Evolutionary conservation across 257 asterid genomes (phyloP).

Genomic region (Echium plantagineum): DNA sequence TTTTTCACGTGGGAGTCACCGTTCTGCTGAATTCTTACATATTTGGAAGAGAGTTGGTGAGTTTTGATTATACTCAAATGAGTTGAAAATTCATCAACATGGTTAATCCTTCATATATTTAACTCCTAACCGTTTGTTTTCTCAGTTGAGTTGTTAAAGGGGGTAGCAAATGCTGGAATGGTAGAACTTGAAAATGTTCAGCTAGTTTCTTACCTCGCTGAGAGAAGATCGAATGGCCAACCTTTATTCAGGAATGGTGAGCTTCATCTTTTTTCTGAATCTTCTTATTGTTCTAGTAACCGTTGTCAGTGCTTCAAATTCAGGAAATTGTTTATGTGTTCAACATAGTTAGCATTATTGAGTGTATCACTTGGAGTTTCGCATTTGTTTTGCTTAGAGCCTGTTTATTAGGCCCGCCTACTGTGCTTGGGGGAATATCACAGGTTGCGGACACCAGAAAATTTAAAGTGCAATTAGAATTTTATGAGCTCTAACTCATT

Average conservation of each 20-base stretch:
- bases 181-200: constrained; percentile 75
- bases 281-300: no score
- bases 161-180: constrained; percentile 66
- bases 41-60: constrained; percentile 78
- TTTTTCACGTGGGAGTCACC: constrained; percentile 63
- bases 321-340: no score
- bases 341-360: no score
- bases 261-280: constrained; percentile 12
- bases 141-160: constrained; percentile 64
- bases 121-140: neutral
- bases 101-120: neutral
- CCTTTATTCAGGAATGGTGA: constrained; percentile 77
- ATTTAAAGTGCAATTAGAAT: no score
- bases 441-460: no score
- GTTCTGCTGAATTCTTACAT: constrained; percentile 48
- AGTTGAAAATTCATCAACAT: neutral
- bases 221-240: constrained; percentile 68
- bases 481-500: no score
- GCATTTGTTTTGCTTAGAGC: no score
- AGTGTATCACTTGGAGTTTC: no score
- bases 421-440: no score
- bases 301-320: no score
- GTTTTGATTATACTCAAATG: constrained; percentile 2
- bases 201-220: constrained; percentile 64
- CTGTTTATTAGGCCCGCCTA: no score